phyloP scores from a whole-genome alignment of 768 basidiomycete species.

The Kwoniella sp. region DNA sequence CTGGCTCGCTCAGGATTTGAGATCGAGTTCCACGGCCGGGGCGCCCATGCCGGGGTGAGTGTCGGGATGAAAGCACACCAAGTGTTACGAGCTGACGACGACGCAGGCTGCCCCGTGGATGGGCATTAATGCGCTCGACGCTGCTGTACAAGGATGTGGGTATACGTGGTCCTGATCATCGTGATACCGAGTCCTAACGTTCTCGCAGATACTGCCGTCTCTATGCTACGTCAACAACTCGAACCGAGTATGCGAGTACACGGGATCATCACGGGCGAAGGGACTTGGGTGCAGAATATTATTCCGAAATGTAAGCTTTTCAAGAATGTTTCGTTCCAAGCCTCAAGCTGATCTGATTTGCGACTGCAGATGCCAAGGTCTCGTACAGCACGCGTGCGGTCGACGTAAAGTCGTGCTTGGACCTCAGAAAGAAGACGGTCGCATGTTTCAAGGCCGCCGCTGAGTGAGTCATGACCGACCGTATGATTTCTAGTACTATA shows the following conservation, averaged over 20 bases:
- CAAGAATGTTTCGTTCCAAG: slow-evolving; percentile 68
- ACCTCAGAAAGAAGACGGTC: slow-evolving; percentile 65
- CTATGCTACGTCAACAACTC: slow-evolving; percentile 82
- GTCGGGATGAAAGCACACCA: background rate
- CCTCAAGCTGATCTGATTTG: slow-evolving; percentile 31
- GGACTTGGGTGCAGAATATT: slow-evolving; percentile 62
- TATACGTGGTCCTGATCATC: too few species aligned
- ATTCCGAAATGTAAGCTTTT: slow-evolving; percentile 70
- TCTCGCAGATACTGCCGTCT: slow-evolving; percentile 74
- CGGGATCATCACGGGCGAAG: slow-evolving; percentile 15
- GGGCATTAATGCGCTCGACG: slow-evolving; percentile 61
- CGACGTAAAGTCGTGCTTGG: slow-evolving; percentile 65
- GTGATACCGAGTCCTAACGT: too few species aligned
- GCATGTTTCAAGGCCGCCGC: slow-evolving; percentile 71
- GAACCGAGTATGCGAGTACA: slow-evolving; percentile 69
- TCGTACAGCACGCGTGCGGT: slow-evolving; percentile 78
- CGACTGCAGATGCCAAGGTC: slow-evolving; percentile 64
- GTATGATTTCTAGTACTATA: slow-evolving; percentile 14
- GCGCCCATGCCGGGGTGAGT: slow-evolving; percentile 49
- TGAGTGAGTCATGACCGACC: slow-evolving; percentile 18
- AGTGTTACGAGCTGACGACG: background rate
- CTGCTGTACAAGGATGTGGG: slow-evolving; percentile 64
- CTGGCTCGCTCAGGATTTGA: slow-evolving; percentile 40
- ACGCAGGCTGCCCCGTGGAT: slow-evolving; percentile 38
- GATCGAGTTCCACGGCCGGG: slow-evolving; percentile 36